phyloP scores from a whole-genome alignment of 202 grass and related monocot species.

The Bolboschoenoplectus hybrid region DNA sequence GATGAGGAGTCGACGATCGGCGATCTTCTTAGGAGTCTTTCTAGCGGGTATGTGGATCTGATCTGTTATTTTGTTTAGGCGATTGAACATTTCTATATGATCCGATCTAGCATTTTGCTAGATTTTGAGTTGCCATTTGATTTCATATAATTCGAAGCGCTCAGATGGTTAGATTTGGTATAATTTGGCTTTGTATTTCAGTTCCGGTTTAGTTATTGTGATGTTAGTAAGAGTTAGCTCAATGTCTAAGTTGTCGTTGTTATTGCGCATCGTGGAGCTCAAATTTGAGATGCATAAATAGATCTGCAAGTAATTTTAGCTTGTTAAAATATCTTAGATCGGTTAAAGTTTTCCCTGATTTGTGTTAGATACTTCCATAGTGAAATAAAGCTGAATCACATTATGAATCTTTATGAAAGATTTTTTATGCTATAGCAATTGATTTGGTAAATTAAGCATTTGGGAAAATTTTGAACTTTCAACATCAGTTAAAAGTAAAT shows the following conservation, averaged over 20 bases:
- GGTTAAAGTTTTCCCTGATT: background rate
- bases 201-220: background rate
- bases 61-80: slow-evolving; percentile 1
- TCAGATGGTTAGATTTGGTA: slow-evolving; percentile 5
- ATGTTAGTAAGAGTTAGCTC: slow-evolving; percentile 6
- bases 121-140: slow-evolving; percentile 27
- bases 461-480: background rate
- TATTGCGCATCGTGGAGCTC: background rate
- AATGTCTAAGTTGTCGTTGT: background rate
- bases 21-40: slow-evolving; percentile 37
- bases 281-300: background rate
- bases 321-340: slow-evolving; percentile 16
- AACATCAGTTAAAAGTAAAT: background rate
- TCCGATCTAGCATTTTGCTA: slow-evolving; percentile 29
- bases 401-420: background rate
- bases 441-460: background rate
- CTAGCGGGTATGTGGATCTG: slow-evolving; percentile 40
- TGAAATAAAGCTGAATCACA: background rate
- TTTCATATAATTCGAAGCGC: background rate
- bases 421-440: background rate
- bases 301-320: slow-evolving; percentile 3
- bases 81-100: background rate
- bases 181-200: background rate
- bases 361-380: background rate
- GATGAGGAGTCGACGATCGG: slow-evolving; percentile 32